Conservation (phyloP, 23 red algal genomes). For the Gracilaria domingensis region DNA sequence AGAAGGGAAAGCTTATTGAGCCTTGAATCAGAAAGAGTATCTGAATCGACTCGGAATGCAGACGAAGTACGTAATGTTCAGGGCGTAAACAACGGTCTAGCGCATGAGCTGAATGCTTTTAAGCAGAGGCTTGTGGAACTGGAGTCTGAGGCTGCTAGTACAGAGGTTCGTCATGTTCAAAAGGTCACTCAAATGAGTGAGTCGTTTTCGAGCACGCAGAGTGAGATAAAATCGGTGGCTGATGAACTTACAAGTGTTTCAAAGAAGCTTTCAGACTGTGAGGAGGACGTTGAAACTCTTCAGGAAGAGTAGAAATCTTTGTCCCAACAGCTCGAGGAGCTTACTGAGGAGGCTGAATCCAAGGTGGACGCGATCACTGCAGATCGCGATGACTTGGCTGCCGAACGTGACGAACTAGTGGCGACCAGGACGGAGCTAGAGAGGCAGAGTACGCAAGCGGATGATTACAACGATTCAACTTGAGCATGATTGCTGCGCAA, state of each 20-base stretch:
- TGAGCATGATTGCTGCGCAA: too few species aligned
- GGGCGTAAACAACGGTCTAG: not conserved
- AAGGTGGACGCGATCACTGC: not conserved
- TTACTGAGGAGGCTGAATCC: conserved; percentile 11
- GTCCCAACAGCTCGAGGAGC: not conserved
- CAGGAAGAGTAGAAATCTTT: conserved; percentile 3
- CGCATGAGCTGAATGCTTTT: not conserved
- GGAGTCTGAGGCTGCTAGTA: not conserved
- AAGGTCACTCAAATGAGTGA: not conserved
- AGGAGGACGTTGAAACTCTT: conserved; percentile 12
- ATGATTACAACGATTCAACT: conserved; percentile 47
- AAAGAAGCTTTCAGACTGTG: not conserved
- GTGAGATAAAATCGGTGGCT: not conserved
- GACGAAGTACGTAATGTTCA: not conserved
- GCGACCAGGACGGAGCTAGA: conserved; percentile 32
- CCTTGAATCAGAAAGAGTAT: not conserved
- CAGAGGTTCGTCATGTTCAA: not conserved
- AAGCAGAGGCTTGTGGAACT: not conserved
- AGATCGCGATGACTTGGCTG: conserved; percentile 30
- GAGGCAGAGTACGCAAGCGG: conserved; percentile 35
- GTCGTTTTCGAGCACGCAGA: not conserved
- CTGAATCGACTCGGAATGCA: not conserved
- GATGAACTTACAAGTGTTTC: conserved; percentile 1
- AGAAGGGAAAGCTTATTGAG: conserved; percentile 15
- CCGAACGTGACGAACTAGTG: conserved; percentile 33